phyloP scores from a whole-genome alignment of 345 rosid species.

The Murraya koenigii region DNA sequence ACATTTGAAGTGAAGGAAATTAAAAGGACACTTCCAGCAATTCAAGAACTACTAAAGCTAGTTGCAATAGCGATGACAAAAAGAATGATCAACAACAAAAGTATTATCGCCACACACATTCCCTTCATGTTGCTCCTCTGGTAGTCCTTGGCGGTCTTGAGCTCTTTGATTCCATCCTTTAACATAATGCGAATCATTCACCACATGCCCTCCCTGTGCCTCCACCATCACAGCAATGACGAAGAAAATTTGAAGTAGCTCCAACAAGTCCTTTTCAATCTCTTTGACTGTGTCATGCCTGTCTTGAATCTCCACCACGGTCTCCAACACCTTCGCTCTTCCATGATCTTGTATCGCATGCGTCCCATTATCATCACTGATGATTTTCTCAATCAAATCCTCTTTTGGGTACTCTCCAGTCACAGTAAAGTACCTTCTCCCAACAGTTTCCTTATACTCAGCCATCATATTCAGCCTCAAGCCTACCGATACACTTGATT shows the following conservation, averaged over 20 bases:
- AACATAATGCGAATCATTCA: conserved; percentile 82
- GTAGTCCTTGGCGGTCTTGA: conserved; percentile 64
- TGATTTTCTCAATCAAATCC: no score
- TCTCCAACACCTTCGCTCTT: no score
- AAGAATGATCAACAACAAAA: conserved; percentile 60
- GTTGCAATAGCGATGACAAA: conserved; percentile 70
- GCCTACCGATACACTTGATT: no score
- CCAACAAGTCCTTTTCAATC: conserved; percentile 89
- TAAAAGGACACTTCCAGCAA: conserved; percentile 29
- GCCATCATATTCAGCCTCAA: no score
- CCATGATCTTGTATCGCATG: no score
- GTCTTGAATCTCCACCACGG: no score
- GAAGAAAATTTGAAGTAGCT: conserved; percentile 87
- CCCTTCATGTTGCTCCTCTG: conserved; percentile 79
- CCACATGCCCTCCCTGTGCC: conserved; percentile 83
- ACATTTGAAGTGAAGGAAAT: background rate
- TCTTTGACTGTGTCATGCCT: no score
- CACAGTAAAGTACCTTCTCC: no score
- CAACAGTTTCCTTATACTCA: no score
- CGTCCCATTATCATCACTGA: no score
- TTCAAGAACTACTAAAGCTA: conserved; percentile 75
- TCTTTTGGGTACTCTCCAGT: no score
- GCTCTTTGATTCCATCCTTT: conserved; percentile 66
- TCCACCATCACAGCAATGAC: conserved; percentile 98
- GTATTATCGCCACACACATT: conserved; percentile 64